Base-by-base conservation (phyloP, 2,329 filamentous ascomycete genomes). In the Bipolaris gigantea region DNA sequence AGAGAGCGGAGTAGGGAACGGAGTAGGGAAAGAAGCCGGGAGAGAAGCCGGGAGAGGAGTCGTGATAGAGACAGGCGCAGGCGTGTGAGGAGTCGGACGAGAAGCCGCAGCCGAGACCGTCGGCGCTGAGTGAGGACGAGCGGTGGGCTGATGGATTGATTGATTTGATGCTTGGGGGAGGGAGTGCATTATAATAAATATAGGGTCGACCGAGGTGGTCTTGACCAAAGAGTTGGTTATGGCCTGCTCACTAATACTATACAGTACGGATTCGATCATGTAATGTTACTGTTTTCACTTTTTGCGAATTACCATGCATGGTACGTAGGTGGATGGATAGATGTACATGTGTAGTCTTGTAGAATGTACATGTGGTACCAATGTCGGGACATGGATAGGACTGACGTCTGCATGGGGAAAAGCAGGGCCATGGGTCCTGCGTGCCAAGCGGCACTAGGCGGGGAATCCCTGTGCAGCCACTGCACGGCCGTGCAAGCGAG, bases 401-500 rank as follows among this genome's bases (percentile, higher is more conserved):
- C 39, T 41, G 39, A 35, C 19, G 19, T 27, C 36, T n/a, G 36
- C 25, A 45, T n/a, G 13, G 15, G 15, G 15, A 34, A n/a, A 35
- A 46, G 33, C 43, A 46, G 43, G 43, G 43, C 43, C 32, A 36
- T 33, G 33, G 43, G 21, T 35, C 43, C 32, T 36, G 32, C 36
- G 19, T 53, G 55, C 42, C 49, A 57, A 57, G 55, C 32, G 44
- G 52, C 30, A 4, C 42, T 49, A 53, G 21, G 44, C 58, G 56
- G 32, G 42, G 23, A 25, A 64, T 48, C 63, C 63, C 58, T 61
- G 61, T 35, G 11, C 2, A 6, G 43, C 13, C 48, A 44, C 27
- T 63, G 60, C 61, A 59, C 61, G 61, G 62, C 61, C 61, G 64
- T 59, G 61, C 59, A 59, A 58, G 47, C 50, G 43, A 39, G 40